Conservation (phyloP, 78 protist genomes). For the Protostelium mycophagum region DNA sequence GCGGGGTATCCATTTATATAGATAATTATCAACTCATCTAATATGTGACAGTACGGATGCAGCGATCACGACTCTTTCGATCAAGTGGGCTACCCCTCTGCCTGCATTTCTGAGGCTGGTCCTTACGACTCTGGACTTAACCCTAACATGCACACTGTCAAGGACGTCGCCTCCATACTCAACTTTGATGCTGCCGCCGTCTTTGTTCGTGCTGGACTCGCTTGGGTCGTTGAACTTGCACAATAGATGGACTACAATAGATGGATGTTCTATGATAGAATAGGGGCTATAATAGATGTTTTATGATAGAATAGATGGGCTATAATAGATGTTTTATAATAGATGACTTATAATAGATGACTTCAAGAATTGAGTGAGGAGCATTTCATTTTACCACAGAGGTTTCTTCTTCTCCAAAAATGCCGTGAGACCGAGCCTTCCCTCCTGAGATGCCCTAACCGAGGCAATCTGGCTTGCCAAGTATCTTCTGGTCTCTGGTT, state of each 20-base stretch:
- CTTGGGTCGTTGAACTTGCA: background rate
- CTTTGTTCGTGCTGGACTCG: background rate
- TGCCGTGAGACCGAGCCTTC: background rate
- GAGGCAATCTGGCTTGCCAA: conserved; percentile 1
- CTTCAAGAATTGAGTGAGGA: no score
- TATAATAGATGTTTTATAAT: no score
- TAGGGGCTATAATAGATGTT: no score
- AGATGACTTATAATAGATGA: no score
- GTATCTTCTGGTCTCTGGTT: background rate
- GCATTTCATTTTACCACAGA: background rate
- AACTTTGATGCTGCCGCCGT: background rate
- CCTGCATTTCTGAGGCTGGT: background rate
- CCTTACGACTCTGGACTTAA: background rate
- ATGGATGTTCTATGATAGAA: no score
- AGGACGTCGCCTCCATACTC: background rate
- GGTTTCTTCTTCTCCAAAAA: conserved; percentile 7
- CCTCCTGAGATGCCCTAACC: background rate
- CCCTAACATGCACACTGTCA: background rate
- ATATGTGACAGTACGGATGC: background rate
- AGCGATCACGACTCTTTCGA: background rate
- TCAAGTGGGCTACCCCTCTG: background rate
- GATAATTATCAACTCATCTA: no score
- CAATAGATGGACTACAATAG: no score
- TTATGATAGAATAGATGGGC: no score
- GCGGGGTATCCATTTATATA: background rate